Conservation (phyloP, 2,329 filamentous ascomycete species). For the Zymoseptoria brevis region DNA sequence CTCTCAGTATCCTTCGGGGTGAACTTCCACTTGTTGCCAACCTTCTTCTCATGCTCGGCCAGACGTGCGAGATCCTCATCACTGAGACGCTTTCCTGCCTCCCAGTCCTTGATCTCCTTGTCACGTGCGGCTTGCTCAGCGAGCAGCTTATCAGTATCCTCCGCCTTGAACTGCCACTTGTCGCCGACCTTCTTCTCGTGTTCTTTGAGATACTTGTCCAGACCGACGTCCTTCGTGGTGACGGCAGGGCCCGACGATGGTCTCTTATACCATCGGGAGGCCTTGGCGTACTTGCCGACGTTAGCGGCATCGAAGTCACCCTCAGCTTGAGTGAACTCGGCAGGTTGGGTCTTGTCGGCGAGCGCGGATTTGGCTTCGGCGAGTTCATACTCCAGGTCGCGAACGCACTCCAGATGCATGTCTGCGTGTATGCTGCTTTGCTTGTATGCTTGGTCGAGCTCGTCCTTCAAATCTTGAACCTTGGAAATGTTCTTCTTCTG, state of each 20-base stretch:
- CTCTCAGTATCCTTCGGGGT: neutral
- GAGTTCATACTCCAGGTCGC: conserved; percentile 15
- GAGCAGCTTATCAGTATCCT: conserved; percentile 1
- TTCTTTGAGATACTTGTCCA: conserved; percentile 1
- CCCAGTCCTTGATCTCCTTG: conserved; percentile 1
- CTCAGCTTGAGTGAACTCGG: conserved; percentile 26
- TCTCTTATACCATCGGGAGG: conserved; percentile 33
- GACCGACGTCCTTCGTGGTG: neutral
- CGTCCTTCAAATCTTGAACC: conserved; percentile 14
- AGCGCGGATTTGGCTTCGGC: conserved; percentile 7
- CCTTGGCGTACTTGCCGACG: conserved; percentile 28
- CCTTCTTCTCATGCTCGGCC: neutral
- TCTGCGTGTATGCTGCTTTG: conserved; percentile 17
- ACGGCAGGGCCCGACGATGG: conserved; percentile 11
- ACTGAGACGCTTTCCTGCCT: neutral
- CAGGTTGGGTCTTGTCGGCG: conserved; percentile 1
- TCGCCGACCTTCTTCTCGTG: neutral
- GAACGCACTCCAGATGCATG: conserved; percentile 15
- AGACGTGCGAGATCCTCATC: neutral
- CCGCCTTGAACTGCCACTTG: conserved; percentile 2
- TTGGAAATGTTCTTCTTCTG: conserved; percentile 17
- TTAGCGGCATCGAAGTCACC: conserved; percentile 30
- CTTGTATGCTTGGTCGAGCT: conserved; percentile 19
- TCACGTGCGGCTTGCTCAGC: neutral
- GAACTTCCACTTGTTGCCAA: neutral